A percentile compares a stretch with the other conserved stretches of the same genome.
phyloP scores from a whole-genome alignment of 495 filamentous ascomycete species.

The Viridothelium virens region DNA sequence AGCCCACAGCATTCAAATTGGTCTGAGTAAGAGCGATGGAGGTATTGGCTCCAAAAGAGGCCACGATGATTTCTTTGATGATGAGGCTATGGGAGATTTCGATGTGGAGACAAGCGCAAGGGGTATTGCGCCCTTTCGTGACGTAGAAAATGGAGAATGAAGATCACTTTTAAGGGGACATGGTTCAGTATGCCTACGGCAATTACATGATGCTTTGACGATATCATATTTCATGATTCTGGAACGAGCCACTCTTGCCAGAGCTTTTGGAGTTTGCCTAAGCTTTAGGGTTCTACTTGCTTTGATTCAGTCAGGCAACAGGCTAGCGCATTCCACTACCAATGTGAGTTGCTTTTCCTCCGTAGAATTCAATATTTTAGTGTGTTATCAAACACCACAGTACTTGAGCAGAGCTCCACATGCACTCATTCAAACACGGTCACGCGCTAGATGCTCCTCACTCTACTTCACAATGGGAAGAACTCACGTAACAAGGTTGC shows the following conservation, averaged over 20 bases:
- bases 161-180: neutral
- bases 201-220: too few relatives aligned
- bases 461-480: too few relatives aligned
- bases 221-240: neutral
- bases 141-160: slow-evolving; percentile 2
- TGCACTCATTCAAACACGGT: too few relatives aligned
- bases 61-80: slow-evolving; percentile 30
- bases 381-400: neutral
- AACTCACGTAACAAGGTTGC: neutral
- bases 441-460: too few relatives aligned
- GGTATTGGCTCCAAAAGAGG: slow-evolving; percentile 26
- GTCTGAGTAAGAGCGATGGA: slow-evolving; percentile 9
- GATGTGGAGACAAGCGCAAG: slow-evolving; percentile 24
- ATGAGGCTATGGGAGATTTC: slow-evolving; percentile 23
- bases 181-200: too few relatives aligned
- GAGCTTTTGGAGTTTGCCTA: too few relatives aligned
- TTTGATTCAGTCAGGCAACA: neutral
- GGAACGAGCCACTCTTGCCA: too few relatives aligned
- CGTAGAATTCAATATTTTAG: neutral
- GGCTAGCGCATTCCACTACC: neutral
- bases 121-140: slow-evolving; percentile 27
- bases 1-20: slow-evolving; percentile 12
- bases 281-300: neutral
- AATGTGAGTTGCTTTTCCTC: neutral
- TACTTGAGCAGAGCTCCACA: too few relatives aligned